These are phyloP conservation scores for Athelia sp. DNA, from an alignment of 1,284 basidiomycete species.

Conservation along the genomic window DNA sequence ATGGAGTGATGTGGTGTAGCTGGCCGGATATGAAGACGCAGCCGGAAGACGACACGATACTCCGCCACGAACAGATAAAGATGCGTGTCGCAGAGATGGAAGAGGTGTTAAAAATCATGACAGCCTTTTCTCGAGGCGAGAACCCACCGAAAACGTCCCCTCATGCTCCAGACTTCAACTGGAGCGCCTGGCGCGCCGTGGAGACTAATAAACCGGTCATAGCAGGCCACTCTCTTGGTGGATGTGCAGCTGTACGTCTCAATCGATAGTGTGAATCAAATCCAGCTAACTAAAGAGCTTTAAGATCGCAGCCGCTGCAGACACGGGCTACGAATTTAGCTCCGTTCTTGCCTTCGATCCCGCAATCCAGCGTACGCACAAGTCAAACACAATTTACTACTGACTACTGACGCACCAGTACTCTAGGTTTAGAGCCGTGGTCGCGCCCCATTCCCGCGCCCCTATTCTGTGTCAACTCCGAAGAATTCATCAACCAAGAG, in stretches of 20 bases:
- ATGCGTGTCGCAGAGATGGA: conserved; percentile 38
- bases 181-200: conserved; percentile 16
- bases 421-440: conserved; percentile 27
- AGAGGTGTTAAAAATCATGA: conserved; percentile 26
- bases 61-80: conserved; percentile 36
- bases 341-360: conserved; percentile 24
- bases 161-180: conserved; percentile 11
- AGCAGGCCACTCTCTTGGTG: conserved; percentile 30
- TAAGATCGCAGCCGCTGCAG: conserved; percentile 20
- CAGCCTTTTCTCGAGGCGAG: conserved; percentile 12
- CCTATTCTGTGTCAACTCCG: conserved; percentile 33
- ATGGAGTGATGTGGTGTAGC: conserved; percentile 5
- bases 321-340: conserved; percentile 18
- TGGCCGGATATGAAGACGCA: conserved; percentile 26
- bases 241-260: conserved; percentile 25
- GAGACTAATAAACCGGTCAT: conserved; percentile 20
- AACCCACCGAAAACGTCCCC: conserved; percentile 3
- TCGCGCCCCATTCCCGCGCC: conserved; percentile 21
- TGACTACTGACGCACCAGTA: not conserved
- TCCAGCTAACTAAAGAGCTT: not conserved
- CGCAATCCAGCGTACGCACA: conserved; percentile 16
- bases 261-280: not conserved
- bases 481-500: conserved; percentile 28
- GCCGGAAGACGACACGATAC: conserved; percentile 29
- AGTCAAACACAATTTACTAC: not conserved